Evolutionary conservation across 2,329 filamentous ascomycete genomes (phyloP).

Genomic region (Zasmidium cellare): DNA sequence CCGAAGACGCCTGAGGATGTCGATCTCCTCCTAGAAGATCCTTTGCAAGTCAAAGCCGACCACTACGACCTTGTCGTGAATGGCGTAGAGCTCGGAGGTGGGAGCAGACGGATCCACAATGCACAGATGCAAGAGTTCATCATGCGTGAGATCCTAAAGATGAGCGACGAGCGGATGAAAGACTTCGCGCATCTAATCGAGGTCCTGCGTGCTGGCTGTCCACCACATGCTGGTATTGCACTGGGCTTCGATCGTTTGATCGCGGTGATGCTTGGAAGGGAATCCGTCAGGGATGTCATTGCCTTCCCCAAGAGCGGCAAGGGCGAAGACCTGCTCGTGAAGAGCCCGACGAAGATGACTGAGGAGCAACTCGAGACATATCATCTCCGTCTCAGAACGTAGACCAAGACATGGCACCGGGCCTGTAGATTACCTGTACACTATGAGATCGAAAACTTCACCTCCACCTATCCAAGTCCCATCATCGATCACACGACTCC

Average conservation of each 20-base stretch:
- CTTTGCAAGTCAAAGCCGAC: slow-evolving; percentile 72
- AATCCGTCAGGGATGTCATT: slow-evolving; percentile 88
- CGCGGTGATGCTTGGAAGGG: slow-evolving; percentile 72
- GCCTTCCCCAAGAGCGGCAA: slow-evolving; percentile 93
- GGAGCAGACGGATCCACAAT: slow-evolving; percentile 87
- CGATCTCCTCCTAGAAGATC: slow-evolving; percentile 70
- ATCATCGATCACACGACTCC: neutral
- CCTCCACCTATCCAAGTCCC: neutral
- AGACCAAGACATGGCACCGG: slow-evolving; percentile 17
- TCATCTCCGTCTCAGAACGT: slow-evolving; percentile 47
- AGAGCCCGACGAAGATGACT: slow-evolving; percentile 70
- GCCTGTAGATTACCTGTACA: neutral
- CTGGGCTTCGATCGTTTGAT: slow-evolving; percentile 87
- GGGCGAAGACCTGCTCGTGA: slow-evolving; percentile 82
- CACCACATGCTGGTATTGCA: slow-evolving; percentile 91
- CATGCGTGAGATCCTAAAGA: slow-evolving; percentile 78
- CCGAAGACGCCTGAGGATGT: slow-evolving; percentile 73
- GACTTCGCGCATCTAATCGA: slow-evolving; percentile 85
- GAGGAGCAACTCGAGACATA: slow-evolving; percentile 61
- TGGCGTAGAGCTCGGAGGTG: slow-evolving; percentile 89
- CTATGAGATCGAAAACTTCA: neutral
- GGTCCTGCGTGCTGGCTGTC: slow-evolving; percentile 81
- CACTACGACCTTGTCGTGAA: slow-evolving; percentile 97
- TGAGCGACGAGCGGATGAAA: slow-evolving; percentile 68
- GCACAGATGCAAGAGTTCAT: slow-evolving; percentile 81